Base-by-base conservation (phyloP, 345 rosid genomes). In the Linum lewisii region DNA sequence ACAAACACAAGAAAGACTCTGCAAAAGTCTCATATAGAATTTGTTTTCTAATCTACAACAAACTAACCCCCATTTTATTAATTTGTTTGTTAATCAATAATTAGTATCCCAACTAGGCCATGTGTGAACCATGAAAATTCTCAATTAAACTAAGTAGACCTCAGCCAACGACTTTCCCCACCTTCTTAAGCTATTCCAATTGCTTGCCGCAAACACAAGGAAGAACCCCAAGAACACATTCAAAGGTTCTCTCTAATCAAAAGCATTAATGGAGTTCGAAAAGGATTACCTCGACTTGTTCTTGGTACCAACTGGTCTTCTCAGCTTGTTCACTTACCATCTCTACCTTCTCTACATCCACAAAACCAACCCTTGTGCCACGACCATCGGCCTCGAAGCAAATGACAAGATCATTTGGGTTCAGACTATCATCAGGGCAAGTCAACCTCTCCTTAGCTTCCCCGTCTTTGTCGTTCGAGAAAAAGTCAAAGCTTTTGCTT, bases 301-400 rank as follows among this genome's bases (percentile, higher is more conserved):
- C 57, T 58, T 69, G 64, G 74, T 76, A 51, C 77, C 72, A 1
- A 0, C 45, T 57, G 77, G 80, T 44, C 52, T 72, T 37, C 49
- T 57, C 22, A 23, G 69, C 54, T 57, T 72, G 64, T 58, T 76
- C 57, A 51, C 54, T 14, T 72, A 72, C 44, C 77, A 76, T 63
- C 26, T 76, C 54, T 69, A 58, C 50, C 72, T 72, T 54, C 60
- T 72, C 10, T 61, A 60, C 62, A 69, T 59, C 71, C 51, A 58
- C 52, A 44, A 37, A 11, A 23, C 53, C n/a, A n/a, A n/a, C 60
- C 69, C 77, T 51, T 34, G 54, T 16, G 51, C 73, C 16, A 73
- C 76, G 1, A 57, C 67, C 50, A 66, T 78, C 60, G 80, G 85
- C 69, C 68, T 52, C 36, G 80, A 80, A 67, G 71, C 71, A 66